Base-by-base conservation (phyloP, 257 asterid species). In the Solanum paucissectum region DNA sequence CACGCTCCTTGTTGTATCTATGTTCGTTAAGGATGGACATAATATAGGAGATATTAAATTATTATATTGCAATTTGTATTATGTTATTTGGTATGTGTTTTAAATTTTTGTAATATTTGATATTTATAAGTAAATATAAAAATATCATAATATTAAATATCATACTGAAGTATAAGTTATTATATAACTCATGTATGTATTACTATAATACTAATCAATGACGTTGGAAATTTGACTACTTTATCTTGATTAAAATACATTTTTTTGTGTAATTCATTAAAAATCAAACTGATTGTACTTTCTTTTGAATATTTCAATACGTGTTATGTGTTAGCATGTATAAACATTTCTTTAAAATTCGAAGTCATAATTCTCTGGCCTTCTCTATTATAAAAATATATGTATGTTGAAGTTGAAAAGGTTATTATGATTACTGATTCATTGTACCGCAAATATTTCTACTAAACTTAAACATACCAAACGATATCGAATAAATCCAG, bases 401-500 rank as follows among this genome's bases (percentile, higher is more conserved):
- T 11, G 3, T 64, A 11, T 4, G 3, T 64, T 12, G 5, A 11
- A 25, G 8, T 64, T 9, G 4, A 64, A 64, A 0, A 64, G 3
- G 2, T 25, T 5, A 11, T 11, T 52, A 6, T 52, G 16, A 64
- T n/a, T 64, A 64, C 3, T 25, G 12, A 62, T 62, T 62, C 27
- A 9, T 62, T 5, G 1, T 9, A 25, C 0, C 9, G 1, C 0
- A n/a, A n/a, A n/a, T 10, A n/a, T 4, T 10, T 9, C 23, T 23
- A 62, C 1, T 62, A 6, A 62, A 62, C 69, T 9, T 8, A 62
- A 62, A 8, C 5, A 60, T 60, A 62, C 5, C 29, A 9, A 62
- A 62, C 2, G 6, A 7, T 52, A 52, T 52, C 23, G 9, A 52
- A 52, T 2, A 16, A 52, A n/a, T n/a, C 7, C 13, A 4, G 6